These are phyloP conservation scores for Lineolata rhizophorae DNA, from an alignment of 495 filamentous ascomycete species.

Conservation along the genomic window DNA sequence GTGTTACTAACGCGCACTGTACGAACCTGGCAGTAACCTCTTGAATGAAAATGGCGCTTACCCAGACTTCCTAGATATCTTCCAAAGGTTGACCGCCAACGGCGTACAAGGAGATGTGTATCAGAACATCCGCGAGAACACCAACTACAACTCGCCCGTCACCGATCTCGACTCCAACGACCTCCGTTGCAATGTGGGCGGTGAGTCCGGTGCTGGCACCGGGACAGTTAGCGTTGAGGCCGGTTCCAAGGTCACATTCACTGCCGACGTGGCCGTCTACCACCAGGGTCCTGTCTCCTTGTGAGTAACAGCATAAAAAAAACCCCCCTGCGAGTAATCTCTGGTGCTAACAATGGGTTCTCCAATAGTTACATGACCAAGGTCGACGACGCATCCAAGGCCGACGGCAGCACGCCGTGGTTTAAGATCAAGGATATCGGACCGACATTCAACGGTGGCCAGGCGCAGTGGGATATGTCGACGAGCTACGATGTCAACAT, in stretches of 20 bases:
- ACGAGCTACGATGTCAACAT: constrained; percentile 18
- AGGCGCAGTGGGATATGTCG: constrained; percentile 6
- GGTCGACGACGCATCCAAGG: constrained; percentile 7
- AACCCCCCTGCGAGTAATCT: no score
- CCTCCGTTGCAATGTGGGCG: constrained; percentile 36
- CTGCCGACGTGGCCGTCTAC: constrained; percentile 27
- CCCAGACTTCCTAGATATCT: no score
- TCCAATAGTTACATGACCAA: constrained; percentile 19
- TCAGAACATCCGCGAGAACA: constrained; percentile 31
- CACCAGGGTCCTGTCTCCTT: constrained; percentile 36
- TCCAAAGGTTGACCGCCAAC: constrained; percentile 26
- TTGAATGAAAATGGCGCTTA: no score
- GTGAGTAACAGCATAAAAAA: constrained; percentile 1
- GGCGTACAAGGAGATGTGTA: constrained; percentile 23
- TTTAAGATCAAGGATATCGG: constrained; percentile 17
- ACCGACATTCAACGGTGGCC: constrained; percentile 5
- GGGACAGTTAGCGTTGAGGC: constrained; percentile 26
- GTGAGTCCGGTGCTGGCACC: constrained; percentile 22
- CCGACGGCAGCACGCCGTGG: constrained; percentile 11
- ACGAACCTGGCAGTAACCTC: no score
- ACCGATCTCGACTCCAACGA: constrained; percentile 25
- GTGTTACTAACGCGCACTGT: no score
- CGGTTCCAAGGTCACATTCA: constrained; percentile 28
- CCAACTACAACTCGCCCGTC: constrained; percentile 36
- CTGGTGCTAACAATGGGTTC: no score